Conservation (phyloP, 2,329 filamentous ascomycete species). For the Colletotrichum sp. region DNA sequence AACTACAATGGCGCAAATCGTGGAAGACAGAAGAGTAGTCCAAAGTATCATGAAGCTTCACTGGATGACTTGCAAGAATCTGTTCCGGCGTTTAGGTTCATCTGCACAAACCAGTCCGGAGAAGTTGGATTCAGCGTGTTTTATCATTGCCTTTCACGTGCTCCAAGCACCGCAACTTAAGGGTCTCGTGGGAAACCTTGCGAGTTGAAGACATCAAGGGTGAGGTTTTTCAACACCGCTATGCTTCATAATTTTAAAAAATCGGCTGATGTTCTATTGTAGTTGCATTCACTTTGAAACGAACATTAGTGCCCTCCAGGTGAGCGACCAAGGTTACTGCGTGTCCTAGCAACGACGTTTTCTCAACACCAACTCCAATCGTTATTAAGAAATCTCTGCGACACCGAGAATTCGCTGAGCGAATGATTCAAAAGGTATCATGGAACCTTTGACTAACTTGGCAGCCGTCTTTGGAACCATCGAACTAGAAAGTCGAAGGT, state of each 20-base stretch:
- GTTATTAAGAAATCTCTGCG: not conserved
- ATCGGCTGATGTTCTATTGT: no score
- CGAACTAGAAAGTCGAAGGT: rapidly evolving
- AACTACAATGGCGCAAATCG: not conserved
- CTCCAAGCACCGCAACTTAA: rapidly evolving
- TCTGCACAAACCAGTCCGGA: rapidly evolving
- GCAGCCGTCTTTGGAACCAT: not conserved
- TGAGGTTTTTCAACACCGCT: rapidly evolving
- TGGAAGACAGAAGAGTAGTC: not conserved
- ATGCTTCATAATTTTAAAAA: not conserved
- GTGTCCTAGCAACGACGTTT: rapidly evolving
- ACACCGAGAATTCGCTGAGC: not conserved
- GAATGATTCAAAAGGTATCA: not conserved
- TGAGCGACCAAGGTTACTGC: rapidly evolving
- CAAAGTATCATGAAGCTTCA: rapidly evolving
- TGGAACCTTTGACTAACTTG: not conserved
- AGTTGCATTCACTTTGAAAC: no score
- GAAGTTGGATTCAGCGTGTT: not conserved
- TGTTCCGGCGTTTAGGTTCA: rapidly evolving
- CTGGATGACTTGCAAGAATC: not conserved
- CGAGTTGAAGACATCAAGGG: not conserved
- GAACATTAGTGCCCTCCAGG: not conserved
- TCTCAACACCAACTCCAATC: not conserved
- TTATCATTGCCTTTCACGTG: rapidly evolving
- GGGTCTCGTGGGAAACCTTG: not conserved